Conservation (phyloP, 192 early-diverging fungal genomes). For the Paraglomus occultum region DNA sequence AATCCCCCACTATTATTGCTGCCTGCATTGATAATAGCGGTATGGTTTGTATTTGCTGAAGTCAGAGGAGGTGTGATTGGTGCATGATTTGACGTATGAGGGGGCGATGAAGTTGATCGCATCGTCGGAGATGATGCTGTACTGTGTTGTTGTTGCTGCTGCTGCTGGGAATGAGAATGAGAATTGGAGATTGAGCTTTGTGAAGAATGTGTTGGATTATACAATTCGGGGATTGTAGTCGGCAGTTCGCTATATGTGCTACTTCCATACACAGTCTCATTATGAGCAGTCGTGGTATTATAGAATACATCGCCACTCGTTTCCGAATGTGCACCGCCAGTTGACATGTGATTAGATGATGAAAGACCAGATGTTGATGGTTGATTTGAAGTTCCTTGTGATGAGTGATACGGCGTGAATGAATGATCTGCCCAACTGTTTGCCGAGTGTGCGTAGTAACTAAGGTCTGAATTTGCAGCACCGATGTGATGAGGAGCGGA, state of each 20-base stretch:
- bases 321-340: background rate
- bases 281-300: background rate
- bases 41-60: constrained; percentile 4
- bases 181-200: background rate
- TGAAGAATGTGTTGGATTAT: background rate
- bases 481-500: background rate
- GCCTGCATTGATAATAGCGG: background rate
- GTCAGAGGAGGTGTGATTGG: constrained; percentile 21
- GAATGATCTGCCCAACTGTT: background rate
- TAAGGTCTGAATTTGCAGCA: background rate
- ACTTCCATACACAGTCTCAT: background rate
- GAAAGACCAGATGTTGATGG: background rate
- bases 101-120: constrained; percentile 6
- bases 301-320: constrained; percentile 4
- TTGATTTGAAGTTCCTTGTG: background rate
- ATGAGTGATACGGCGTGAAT: background rate
- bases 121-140: constrained; percentile 13
- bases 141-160: background rate
- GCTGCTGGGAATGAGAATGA: background rate
- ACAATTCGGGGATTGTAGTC: constrained; percentile 7
- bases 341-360: background rate
- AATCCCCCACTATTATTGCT: too few relatives aligned
- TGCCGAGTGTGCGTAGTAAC: background rate
- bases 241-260: constrained; percentile 3
- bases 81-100: constrained; percentile 15